A percentile compares a stretch with the other conserved stretches of the same genome.
Evolutionary conservation across 805 yeast genomes (phyloP).

Genomic region (Grigorovia jiainica): DNA sequence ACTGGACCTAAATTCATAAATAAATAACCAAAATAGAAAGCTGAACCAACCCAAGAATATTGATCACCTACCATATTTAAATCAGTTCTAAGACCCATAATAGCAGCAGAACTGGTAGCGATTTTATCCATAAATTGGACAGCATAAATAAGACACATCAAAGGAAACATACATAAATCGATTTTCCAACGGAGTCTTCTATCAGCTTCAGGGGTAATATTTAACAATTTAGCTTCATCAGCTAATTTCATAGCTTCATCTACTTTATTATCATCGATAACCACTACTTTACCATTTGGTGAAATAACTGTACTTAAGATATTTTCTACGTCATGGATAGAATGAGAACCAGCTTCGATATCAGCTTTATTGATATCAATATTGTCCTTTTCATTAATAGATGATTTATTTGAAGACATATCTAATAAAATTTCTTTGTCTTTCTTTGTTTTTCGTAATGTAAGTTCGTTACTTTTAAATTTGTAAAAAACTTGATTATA

Average conservation of each 20-base stretch:
- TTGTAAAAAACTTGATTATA: not conserved
- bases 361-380: not conserved
- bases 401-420: not conserved
- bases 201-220: constrained; percentile 27
- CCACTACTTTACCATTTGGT: constrained; percentile 19
- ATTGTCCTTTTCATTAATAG: not conserved
- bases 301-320: constrained; percentile 9
- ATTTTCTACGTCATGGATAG: no score
- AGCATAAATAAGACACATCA: constrained; percentile 40
- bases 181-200: constrained; percentile 37
- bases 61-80: constrained; percentile 35
- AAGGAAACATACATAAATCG: constrained; percentile 41
- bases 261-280: constrained; percentile 31
- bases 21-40: constrained; percentile 57
- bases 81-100: constrained; percentile 41
- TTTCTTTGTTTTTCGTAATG: not conserved
- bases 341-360: not conserved
- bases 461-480: not conserved
- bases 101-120: constrained; percentile 42
- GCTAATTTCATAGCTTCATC: constrained; percentile 40
- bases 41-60: constrained; percentile 49
- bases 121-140: constrained; percentile 54
- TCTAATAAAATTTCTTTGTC: not conserved
- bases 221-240: constrained; percentile 25
- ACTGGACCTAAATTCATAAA: constrained; percentile 38